Percentiles rank a stretch among this genome's conserved stretches.
These are phyloP conservation scores for Ananas comosus DNA, from an alignment of 176 grass and related monocot genomes.

Conservation along the genomic window DNA sequence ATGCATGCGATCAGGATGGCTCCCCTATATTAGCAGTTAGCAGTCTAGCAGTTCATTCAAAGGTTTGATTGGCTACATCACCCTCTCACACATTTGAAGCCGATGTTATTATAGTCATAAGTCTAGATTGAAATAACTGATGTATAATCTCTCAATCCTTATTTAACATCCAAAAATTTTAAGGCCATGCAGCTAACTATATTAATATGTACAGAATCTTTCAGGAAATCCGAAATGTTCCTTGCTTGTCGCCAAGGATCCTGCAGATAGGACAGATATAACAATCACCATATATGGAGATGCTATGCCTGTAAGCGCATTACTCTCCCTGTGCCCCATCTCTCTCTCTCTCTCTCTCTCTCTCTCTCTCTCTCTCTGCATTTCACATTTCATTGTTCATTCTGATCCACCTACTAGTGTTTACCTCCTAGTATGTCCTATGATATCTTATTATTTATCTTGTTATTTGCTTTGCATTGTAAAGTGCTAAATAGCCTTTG, in stretches of 20 bases:
- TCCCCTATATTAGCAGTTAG: constrained; percentile 85
- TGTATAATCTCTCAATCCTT: too few relatives aligned
- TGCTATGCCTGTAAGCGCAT: constrained; percentile 48
- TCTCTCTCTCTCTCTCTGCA: neutral
- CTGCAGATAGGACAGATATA: constrained; percentile 93
- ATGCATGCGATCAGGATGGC: constrained; percentile 75
- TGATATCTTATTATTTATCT: neutral
- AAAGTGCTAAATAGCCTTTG: too few relatives aligned
- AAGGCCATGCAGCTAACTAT: neutral
- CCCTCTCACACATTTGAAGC: neutral
- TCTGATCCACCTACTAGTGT: neutral
- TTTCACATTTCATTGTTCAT: neutral
- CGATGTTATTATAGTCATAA: neutral
- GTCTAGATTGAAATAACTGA: neutral
- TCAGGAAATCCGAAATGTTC: constrained; percentile 68
- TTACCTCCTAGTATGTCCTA: neutral
- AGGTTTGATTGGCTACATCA: constrained; percentile 29
- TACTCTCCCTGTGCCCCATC: constrained; percentile 7
- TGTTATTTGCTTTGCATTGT: too few relatives aligned
- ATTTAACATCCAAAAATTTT: neutral
- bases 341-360: constrained; percentile 14
- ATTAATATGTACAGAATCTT: constrained; percentile 53
- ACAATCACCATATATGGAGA: constrained; percentile 86
- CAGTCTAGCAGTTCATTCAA: constrained; percentile 86
- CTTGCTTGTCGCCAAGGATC: constrained; percentile 82